Base-by-base conservation (phyloP, 2,329 filamentous ascomycete species). In the Clarireedia homoeocarpa region DNA sequence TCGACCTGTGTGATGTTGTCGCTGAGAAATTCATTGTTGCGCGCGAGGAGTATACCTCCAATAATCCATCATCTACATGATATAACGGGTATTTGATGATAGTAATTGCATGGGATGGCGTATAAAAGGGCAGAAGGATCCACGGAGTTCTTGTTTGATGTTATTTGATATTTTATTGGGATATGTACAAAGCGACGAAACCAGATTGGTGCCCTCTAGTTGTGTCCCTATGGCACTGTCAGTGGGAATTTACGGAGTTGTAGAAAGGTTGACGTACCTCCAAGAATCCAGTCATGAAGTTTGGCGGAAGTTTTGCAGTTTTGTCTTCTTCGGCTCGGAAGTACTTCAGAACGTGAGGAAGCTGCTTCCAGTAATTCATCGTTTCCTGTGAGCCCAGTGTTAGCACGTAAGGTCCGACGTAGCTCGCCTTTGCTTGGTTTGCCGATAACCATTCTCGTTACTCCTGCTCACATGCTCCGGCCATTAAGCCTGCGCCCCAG, bases 341-440 rank as follows among this genome's bases (percentile, higher is more conserved):
- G 75, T 96, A 99, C 67, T 94, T 91, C 82, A 99, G 90, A 65
- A 99, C 82, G 72, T 99, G 94, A 62, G 88, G 88, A 60, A 91
- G 80, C 75, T 99, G 94, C 76, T 96, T 96, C 94, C 94, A 99
- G 80, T 88, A 99, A 77, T 99, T 99, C 79, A 99, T 84, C 53
- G 89, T 99, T 80, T 99, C 94, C 91, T 96, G 66, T 56, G 23
- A 26, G 6, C 14, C 15, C 5, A 14, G n/a, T n/a, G 12, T 57
- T 30, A 51, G 48, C 15, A 44, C 30, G 10, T 6, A 23, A 6
- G 15, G 30, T 14, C 10, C 30, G 10, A 34, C 30, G 30, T 34
- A 34, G 30, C 30, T 34, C 30, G 30, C 30, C 30, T 14, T 34
- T 34, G 30, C 30, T 9, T 12, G 10, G 30, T 34, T 12, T 34